Percentiles rank a stretch among this genome's conserved stretches.
phyloP scores from a whole-genome alignment of 352 stramenopile genomes.

The Globisporangium carolinianum region DNA sequence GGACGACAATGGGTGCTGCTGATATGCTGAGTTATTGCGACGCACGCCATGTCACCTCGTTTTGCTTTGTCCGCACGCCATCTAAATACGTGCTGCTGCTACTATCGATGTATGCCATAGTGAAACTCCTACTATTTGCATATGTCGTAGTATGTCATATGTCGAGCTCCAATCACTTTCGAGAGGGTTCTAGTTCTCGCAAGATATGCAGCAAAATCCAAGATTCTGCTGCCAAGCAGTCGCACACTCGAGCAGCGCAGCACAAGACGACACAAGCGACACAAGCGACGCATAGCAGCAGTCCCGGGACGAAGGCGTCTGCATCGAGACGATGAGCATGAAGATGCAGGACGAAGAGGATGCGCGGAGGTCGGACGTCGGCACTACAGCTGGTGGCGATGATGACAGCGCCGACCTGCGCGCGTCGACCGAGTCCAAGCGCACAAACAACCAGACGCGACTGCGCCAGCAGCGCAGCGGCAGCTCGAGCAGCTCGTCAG shows the following conservation, averaged over 20 bases:
- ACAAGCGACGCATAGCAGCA: background rate
- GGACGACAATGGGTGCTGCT: no score
- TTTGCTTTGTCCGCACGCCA: no score
- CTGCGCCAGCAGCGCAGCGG: constrained; percentile 17
- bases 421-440: background rate
- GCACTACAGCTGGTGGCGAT: background rate
- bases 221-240: background rate
- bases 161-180: background rate
- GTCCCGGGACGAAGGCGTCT: background rate
- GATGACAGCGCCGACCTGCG: background rate
- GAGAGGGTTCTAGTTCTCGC: background rate
- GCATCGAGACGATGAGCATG: constrained; percentile 22
- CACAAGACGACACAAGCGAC: background rate
- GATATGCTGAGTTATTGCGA: no score
- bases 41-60: no score
- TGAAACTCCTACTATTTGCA: background rate
- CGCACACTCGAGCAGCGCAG: background rate
- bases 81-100: no score
- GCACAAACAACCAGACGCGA: constrained; percentile 12
- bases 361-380: constrained; percentile 9
- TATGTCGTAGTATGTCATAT: background rate
- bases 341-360: constrained; percentile 17
- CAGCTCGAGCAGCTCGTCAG: constrained; percentile 9
- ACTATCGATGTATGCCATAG: background rate
- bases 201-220: background rate